Evolutionary conservation across 805 yeast genomes (phyloP).

Genomic region (Brettanomyces anomalus): DNA sequence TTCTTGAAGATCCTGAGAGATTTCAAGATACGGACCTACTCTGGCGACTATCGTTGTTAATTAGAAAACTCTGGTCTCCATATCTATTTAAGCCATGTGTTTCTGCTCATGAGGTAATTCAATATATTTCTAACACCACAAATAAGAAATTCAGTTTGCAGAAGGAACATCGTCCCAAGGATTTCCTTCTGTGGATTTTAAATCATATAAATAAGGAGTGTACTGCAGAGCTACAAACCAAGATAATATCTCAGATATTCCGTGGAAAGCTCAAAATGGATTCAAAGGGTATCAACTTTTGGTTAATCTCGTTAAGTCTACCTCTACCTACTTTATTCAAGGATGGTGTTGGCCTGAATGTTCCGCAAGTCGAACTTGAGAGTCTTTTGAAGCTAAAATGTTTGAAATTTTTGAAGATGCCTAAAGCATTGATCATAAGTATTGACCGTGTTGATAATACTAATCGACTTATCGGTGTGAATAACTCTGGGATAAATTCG

Average conservation of each 20-base stretch:
- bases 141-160: slow-evolving; percentile 33
- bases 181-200: slow-evolving; percentile 51
- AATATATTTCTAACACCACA: slow-evolving; percentile 35
- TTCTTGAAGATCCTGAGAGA: slow-evolving; percentile 19
- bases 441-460: slow-evolving; percentile 42
- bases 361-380: slow-evolving; percentile 43
- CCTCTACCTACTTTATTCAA: slow-evolving; percentile 52
- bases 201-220: slow-evolving; percentile 32
- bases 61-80: slow-evolving; percentile 58
- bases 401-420: slow-evolving; percentile 35
- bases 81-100: slow-evolving; percentile 50
- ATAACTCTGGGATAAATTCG: slow-evolving; percentile 39
- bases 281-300: slow-evolving; percentile 30
- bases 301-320: slow-evolving; percentile 49
- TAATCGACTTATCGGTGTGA: slow-evolving; percentile 21
- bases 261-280: slow-evolving; percentile 41
- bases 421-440: slow-evolving; percentile 47
- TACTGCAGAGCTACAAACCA: slow-evolving; percentile 4
- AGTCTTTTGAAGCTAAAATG: slow-evolving; percentile 34
- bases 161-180: slow-evolving; percentile 42
- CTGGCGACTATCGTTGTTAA: slow-evolving; percentile 34
- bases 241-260: slow-evolving; percentile 27
- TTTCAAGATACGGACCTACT: slow-evolving; percentile 20
- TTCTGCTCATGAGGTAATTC: slow-evolving; percentile 59
- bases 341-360: slow-evolving; percentile 33